Percentiles rank a stretch among this genome's conserved stretches.
phyloP scores from a whole-genome alignment of 202 grass and related monocot genomes.

The Dendrocalamus latiflorus region DNA sequence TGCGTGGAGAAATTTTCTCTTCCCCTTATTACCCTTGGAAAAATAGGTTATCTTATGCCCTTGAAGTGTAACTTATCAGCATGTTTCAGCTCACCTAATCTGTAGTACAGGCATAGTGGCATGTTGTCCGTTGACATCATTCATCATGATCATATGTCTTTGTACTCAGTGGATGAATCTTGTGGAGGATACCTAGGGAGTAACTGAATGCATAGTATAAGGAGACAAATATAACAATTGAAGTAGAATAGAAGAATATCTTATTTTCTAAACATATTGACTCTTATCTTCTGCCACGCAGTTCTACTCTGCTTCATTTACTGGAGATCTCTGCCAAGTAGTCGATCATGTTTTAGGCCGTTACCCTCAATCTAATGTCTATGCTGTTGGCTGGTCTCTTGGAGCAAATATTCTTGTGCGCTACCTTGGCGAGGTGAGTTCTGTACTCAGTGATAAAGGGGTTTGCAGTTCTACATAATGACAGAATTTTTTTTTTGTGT shows the following conservation, averaged over 20 bases:
- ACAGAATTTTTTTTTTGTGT: not conserved
- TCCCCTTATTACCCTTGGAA: not conserved
- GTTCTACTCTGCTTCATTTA: conserved; percentile 98
- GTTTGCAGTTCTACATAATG: not conserved
- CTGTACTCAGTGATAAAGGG: conserved; percentile 10
- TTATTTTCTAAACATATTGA: conserved; percentile 5
- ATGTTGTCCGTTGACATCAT: not conserved
- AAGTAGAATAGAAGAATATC: not conserved
- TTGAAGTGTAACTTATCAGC: conserved; percentile 1
- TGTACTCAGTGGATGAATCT: not conserved
- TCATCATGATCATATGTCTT: conserved; percentile 7
- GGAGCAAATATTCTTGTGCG: no score
- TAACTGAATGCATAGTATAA: not conserved
- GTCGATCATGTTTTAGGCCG: conserved; percentile 49
- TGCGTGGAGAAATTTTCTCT: not conserved
- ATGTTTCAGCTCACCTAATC: not conserved
- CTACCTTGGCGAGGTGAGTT: conserved; percentile 75
- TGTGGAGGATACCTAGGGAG: conserved; percentile 1
- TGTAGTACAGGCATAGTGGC: not conserved
- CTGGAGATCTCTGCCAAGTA: conserved; percentile 75
- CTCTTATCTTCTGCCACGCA: conserved; percentile 32
- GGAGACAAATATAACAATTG: conserved; percentile 7
- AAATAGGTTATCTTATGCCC: not conserved
- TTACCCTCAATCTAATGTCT: conserved; percentile 66
- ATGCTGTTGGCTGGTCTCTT: no score